Evolutionary conservation across 768 basidiomycete genomes (phyloP).

Genomic region (Collybia sordida): DNA sequence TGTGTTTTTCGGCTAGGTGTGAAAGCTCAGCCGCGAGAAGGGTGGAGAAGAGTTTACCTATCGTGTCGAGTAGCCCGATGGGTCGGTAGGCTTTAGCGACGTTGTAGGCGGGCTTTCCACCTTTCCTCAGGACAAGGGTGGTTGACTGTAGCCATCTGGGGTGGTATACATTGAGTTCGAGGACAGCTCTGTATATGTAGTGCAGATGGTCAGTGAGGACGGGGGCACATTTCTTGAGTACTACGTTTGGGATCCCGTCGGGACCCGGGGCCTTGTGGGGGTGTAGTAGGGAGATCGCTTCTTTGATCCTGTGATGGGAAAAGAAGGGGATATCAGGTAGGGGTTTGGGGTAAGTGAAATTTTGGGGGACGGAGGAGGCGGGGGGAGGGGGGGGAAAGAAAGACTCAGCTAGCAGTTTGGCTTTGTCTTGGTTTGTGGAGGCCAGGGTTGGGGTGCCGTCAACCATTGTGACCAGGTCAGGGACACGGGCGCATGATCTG

Average conservation of each 20-base stretch:
- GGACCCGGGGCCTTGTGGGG: conserved; percentile 25
- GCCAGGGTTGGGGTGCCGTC: background rate
- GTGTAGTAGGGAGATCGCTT: conserved; percentile 9
- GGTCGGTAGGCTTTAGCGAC: too few species aligned
- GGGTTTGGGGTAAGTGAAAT: background rate
- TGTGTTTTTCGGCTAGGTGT: background rate
- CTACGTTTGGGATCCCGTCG: background rate
- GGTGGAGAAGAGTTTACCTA: background rate
- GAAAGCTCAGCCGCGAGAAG: background rate
- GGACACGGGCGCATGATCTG: background rate
- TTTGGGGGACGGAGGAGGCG: too few species aligned
- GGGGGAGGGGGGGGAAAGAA: conserved; percentile 18
- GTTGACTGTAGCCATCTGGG: background rate
- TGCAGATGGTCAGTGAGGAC: background rate
- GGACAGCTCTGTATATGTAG: background rate
- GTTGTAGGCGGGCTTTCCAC: background rate
- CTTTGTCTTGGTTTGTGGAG: conserved; percentile 4
- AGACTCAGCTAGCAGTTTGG: background rate
- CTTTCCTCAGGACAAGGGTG: background rate
- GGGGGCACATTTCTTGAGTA: background rate
- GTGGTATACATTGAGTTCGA: background rate
- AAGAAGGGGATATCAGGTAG: background rate
- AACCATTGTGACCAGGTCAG: background rate
- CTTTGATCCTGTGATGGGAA: background rate
- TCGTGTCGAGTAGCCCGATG: too few species aligned